Base-by-base conservation (phyloP, 208 protist genomes). In the Eutreptiella sp. region DNA sequence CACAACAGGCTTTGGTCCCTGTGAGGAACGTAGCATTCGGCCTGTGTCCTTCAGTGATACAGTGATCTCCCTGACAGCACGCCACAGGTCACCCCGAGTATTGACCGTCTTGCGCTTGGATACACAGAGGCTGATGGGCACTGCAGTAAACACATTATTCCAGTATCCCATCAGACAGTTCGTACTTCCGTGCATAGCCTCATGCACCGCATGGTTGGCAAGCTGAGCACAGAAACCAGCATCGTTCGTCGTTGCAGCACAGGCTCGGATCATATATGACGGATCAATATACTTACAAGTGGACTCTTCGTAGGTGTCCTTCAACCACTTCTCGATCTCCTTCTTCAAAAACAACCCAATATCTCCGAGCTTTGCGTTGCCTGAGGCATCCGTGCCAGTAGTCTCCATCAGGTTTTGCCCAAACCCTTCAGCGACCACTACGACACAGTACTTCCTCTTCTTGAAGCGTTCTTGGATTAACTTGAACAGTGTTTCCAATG, bases 221-320 rank as follows among this genome's bases (percentile, higher is more conserved):
- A n/a, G n/a, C n/a, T n/a, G n/a, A n/a, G n/a, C n/a, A n/a, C n/a
- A n/a, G n/a, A n/a, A n/a, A n/a, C n/a, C n/a, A n/a, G n/a, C n/a
- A 66, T 96, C 92, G 66, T 82, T 82, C 46, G 87, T 50, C 27
- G 79, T 89, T 27, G 87, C 81, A 9, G 88, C 75, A 69, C 85
- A 89, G 19, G 90, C 86, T 61, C 92, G 85, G 52, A 97, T 90
- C 75, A 90, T 94, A 78, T 96, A 97, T 0, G 86, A 92, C 35
- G 92, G 92, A 79, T 96, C 92, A 64, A 96, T 94, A 76, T 95
- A 96, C 74, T 92, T 93, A 36, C 90, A 80, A 23, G 76, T 87
- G 21, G 55, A 73, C 16, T 83, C 81, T 63, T 82, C 90, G 46
- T 69, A 63, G 69, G 82, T 83, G 29, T 59, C 74, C 57, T 89